Conservation (phyloP, 495 filamentous ascomycete genomes). For the Tuber borchii region DNA sequence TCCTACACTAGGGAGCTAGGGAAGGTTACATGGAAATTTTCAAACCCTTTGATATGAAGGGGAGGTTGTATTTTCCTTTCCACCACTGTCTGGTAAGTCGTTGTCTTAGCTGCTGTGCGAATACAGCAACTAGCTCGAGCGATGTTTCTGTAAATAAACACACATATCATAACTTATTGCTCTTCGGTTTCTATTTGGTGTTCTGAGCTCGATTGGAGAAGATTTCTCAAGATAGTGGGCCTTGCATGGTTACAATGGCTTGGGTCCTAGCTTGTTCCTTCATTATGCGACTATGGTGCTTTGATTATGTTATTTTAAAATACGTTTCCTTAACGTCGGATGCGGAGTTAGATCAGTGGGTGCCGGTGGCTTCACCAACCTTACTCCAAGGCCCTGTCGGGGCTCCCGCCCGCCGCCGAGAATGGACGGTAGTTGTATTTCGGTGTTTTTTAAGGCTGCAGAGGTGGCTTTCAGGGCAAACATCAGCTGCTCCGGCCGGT, state of each 20-base stretch:
- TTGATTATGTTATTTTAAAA: not conserved
- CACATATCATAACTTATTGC: too few species aligned
- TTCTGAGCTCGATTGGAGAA: too few species aligned
- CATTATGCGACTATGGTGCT: not conserved
- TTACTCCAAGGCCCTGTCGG: not conserved
- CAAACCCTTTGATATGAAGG: not conserved
- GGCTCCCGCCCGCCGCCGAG: not conserved
- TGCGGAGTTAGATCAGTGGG: too few species aligned
- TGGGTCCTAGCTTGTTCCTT: too few species aligned
- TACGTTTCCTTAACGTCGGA: not conserved
- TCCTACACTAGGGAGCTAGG: not conserved
- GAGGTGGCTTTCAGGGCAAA: not conserved
- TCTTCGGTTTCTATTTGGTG: too few species aligned
- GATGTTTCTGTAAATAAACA: too few species aligned
- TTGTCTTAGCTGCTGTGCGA: not conserved
- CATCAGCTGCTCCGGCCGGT: not conserved
- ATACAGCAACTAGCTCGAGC: too few species aligned
- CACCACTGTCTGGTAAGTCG: not conserved
- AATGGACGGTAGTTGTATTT: not conserved
- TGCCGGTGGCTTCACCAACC: not conserved
- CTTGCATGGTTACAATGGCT: too few species aligned
- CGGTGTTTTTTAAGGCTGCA: not conserved
- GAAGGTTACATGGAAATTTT: not conserved
- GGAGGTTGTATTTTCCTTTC: not conserved
- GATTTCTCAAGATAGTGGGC: too few species aligned